Conservation (phyloP, 2,329 filamentous ascomycete genomes). For the Cladorrhinum sp. region DNA sequence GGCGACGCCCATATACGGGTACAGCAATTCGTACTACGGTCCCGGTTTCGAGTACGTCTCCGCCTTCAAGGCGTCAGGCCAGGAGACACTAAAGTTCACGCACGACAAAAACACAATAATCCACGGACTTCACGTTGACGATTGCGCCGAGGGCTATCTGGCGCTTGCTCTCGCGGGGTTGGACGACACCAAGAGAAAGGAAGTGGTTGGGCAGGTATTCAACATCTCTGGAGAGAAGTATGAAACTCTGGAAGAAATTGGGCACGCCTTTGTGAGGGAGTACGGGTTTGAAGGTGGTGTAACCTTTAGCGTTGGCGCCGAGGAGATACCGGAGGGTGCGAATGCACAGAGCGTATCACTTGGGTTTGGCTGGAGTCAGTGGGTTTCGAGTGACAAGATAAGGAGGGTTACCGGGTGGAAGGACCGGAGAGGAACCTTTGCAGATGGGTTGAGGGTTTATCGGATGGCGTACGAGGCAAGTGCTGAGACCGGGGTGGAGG, state of each 20-base stretch:
- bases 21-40: constrained; percentile 44
- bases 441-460: constrained; percentile 22
- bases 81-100: constrained; percentile 32
- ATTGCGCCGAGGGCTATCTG: no score
- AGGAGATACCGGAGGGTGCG: background rate
- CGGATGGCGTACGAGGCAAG: constrained; percentile 38
- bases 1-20: constrained; percentile 47
- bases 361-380: constrained; percentile 39
- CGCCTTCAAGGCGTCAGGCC: constrained; percentile 15
- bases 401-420: constrained; percentile 40
- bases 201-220: no score
- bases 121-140: no score
- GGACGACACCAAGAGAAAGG: no score
- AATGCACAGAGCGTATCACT: background rate
- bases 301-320: constrained; percentile 25
- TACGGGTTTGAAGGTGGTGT: constrained; percentile 38
- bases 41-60: constrained; percentile 36
- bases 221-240: no score
- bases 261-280: constrained; percentile 36
- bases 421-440: constrained; percentile 36
- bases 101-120: no score
- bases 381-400: constrained; percentile 43
- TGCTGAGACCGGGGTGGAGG: background rate
- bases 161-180: no score
- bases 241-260: background rate